Percentiles rank a stretch among this genome's conserved stretches.
Evolutionary conservation across 352 stramenopile genomes (phyloP).

Genomic region (Pythium diclinum): DNA sequence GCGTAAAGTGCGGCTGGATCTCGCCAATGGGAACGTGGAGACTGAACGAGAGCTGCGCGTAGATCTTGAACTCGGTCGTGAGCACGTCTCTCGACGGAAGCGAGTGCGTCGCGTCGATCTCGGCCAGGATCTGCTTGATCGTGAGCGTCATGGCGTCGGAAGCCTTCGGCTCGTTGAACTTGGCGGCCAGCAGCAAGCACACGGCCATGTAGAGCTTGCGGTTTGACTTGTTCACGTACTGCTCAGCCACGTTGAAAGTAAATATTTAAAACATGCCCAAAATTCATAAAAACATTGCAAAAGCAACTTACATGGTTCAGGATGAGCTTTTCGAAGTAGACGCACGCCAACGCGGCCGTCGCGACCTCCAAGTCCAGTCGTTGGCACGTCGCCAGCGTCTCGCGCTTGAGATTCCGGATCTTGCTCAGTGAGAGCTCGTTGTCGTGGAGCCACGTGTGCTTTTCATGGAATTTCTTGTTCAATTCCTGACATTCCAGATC

Average conservation of each 20-base stretch:
- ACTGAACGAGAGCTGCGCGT: slow-evolving; percentile 87
- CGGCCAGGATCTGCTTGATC: slow-evolving; percentile 66
- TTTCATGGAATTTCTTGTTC: slow-evolving; percentile 97
- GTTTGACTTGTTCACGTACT: slow-evolving; percentile 96
- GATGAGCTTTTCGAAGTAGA: slow-evolving; percentile 97
- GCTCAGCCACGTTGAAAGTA: slow-evolving; percentile 8
- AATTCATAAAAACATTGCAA: slow-evolving; percentile 43
- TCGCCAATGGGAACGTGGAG: slow-evolving; percentile 80
- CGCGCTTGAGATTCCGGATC: slow-evolving; percentile 93
- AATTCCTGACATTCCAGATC: slow-evolving; percentile 56
- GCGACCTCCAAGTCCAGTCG: slow-evolving; percentile 89
- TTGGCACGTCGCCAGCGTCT: slow-evolving; percentile 74
- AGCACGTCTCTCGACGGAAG: slow-evolving; percentile 83
- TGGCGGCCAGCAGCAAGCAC: slow-evolving; percentile 93
- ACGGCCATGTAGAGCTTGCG: slow-evolving; percentile 95
- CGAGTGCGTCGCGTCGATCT: slow-evolving; percentile 79
- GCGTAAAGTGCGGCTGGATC: slow-evolving; percentile 85
- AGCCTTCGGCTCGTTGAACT: slow-evolving; percentile 86
- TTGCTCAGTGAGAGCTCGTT: slow-evolving; percentile 95
- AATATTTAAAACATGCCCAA: background rate
- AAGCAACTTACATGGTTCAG: slow-evolving; percentile 70
- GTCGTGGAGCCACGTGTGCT: slow-evolving; percentile 86
- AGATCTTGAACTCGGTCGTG: slow-evolving; percentile 87
- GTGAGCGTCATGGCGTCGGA: slow-evolving; percentile 60
- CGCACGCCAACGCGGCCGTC: slow-evolving; percentile 92